Evolutionary conservation across 2,329 filamentous ascomycete genomes (phyloP).

Genomic region (Mariannaea sp.): DNA sequence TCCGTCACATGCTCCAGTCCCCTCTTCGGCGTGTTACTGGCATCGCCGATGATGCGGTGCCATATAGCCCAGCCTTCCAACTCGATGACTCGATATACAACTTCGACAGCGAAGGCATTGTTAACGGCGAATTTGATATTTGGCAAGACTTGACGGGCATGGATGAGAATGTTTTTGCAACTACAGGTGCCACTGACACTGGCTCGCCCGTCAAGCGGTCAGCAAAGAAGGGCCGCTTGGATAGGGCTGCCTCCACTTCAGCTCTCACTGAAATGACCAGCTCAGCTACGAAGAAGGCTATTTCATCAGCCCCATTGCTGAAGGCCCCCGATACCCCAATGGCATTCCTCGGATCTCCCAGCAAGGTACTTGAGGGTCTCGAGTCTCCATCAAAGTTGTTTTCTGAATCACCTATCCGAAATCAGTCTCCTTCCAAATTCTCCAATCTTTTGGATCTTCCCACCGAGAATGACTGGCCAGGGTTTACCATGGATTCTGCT

Average conservation of each 20-base stretch:
- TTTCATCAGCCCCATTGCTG: constrained; percentile 56
- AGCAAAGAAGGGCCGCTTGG: constrained; percentile 62
- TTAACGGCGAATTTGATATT: constrained; percentile 65
- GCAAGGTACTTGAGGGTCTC: constrained; percentile 60
- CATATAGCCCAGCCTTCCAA: constrained; percentile 71
- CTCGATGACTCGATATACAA: constrained; percentile 61
- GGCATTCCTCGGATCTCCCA: constrained; percentile 58
- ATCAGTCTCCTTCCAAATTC: constrained; percentile 58
- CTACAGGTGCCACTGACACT: constrained; percentile 54
- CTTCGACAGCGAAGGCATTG: constrained; percentile 55
- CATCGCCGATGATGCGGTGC: constrained; percentile 52
- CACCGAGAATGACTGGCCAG: constrained; percentile 47
- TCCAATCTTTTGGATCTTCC: constrained; percentile 42
- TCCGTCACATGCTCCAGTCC: constrained; percentile 80
- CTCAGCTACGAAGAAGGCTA: constrained; percentile 54
- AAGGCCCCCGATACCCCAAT: constrained; percentile 50
- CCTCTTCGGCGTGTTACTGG: constrained; percentile 60
- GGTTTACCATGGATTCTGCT: constrained; percentile 42
- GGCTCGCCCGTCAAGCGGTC: constrained; percentile 72
- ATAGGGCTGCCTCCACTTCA: constrained; percentile 66
- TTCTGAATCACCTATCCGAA: constrained; percentile 42
- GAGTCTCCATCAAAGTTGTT: constrained; percentile 61
- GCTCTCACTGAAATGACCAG: constrained; percentile 66
- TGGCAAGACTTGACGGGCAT: constrained; percentile 52
- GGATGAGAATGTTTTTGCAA: constrained; percentile 40